Percentiles rank a stretch among this genome's conserved stretches.
These are phyloP conservation scores for Akanthomyces lecanii DNA, from an alignment of 2,329 filamentous ascomycete species.

Conservation along the genomic window DNA sequence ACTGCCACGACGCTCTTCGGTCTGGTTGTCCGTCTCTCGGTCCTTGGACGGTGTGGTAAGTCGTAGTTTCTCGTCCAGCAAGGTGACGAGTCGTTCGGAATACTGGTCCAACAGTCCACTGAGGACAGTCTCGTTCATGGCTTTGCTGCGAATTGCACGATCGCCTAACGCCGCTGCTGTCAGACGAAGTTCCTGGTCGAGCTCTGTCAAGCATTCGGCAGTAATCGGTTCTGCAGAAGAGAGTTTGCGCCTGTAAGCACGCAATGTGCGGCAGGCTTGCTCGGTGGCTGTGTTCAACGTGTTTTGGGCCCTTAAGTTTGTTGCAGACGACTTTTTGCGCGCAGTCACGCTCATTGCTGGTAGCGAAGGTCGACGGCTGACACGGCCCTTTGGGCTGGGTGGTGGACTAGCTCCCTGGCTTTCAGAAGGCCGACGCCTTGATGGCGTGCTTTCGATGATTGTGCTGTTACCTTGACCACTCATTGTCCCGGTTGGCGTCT, in stretches of 20 bases:
- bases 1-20: slow-evolving; percentile 30
- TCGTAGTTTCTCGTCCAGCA: slow-evolving; percentile 68
- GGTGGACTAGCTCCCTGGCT: slow-evolving; percentile 46
- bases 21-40: slow-evolving; percentile 27
- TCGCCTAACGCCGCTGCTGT: slow-evolving; percentile 59
- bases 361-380: slow-evolving; percentile 50
- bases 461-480: slow-evolving; percentile 39
- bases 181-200: slow-evolving; percentile 61
- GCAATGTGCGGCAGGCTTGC: slow-evolving; percentile 58
- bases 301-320: slow-evolving; percentile 48
- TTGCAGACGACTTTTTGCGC: slow-evolving; percentile 46
- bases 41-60: slow-evolving; percentile 38
- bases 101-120: slow-evolving; percentile 69
- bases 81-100: slow-evolving; percentile 64
- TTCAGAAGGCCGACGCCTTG: slow-evolving; percentile 41
- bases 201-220: slow-evolving; percentile 54
- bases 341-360: slow-evolving; percentile 43
- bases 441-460: slow-evolving; percentile 44
- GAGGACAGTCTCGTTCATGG: slow-evolving; percentile 55
- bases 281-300: slow-evolving; percentile 60
- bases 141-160: slow-evolving; percentile 49
- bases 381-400: slow-evolving; percentile 44
- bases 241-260: slow-evolving; percentile 61
- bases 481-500: slow-evolving; percentile 37
- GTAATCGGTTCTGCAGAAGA: slow-evolving; percentile 52